These are phyloP conservation scores for Xylariaceae sp. DNA, from an alignment of 2,329 filamentous ascomycete species.

Conservation along the genomic window DNA sequence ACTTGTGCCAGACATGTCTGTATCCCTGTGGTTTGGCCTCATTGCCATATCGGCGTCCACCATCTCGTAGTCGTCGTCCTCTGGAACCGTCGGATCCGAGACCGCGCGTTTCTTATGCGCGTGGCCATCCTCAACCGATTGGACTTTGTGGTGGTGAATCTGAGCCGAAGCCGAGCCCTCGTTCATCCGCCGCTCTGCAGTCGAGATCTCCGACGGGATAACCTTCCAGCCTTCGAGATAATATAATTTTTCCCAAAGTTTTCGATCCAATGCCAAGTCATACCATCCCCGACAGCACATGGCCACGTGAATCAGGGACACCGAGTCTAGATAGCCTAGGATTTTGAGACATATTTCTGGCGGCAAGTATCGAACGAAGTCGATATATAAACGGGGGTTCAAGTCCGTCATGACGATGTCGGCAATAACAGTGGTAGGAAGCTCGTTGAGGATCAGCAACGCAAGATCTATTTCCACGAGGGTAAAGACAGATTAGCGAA, in stretches of 20 bases:
- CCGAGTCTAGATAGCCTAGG: slow-evolving; percentile 74
- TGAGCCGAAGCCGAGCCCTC: slow-evolving; percentile 31
- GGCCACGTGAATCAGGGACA: slow-evolving; percentile 72
- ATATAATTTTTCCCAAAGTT: slow-evolving; percentile 81
- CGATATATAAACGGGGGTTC: slow-evolving; percentile 80
- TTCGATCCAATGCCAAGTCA: slow-evolving; percentile 69
- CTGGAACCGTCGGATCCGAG: slow-evolving; percentile 27
- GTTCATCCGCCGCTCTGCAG: slow-evolving; percentile 57
- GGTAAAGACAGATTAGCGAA: too few species aligned
- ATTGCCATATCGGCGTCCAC: slow-evolving; percentile 28
- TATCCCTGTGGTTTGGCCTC: slow-evolving; percentile 17
- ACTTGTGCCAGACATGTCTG: slow-evolving; percentile 16
- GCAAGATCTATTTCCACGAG: slow-evolving; percentile 84
- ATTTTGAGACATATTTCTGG: slow-evolving; percentile 87
- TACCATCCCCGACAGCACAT: slow-evolving; percentile 78
- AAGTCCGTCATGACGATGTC: slow-evolving; percentile 68
- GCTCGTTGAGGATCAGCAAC: slow-evolving; percentile 66
- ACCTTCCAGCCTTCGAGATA: slow-evolving; percentile 79
- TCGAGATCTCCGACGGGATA: slow-evolving; percentile 54
- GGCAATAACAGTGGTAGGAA: slow-evolving; percentile 73
- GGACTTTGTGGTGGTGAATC: slow-evolving; percentile 33
- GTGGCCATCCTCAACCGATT: slow-evolving; percentile 41
- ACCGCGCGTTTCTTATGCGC: slow-evolving; percentile 48
- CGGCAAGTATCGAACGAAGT: slow-evolving; percentile 79
- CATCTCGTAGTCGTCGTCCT: slow-evolving; percentile 45